phyloP scores from a whole-genome alignment of 805 yeast genomes.

The Nakazawaea molendinolei region DNA sequence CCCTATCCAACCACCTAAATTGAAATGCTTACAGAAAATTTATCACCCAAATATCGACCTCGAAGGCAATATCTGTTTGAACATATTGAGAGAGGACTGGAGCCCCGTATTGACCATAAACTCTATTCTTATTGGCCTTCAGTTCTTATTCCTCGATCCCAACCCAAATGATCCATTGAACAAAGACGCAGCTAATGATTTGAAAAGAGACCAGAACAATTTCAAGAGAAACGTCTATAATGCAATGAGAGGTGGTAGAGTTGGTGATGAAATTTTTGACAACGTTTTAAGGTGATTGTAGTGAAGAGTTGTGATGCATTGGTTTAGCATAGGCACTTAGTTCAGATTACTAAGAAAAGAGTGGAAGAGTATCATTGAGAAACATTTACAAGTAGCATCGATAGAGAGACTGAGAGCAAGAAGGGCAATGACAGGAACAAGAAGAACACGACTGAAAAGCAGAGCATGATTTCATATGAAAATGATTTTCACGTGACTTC shows the following conservation, averaged over 20 bases:
- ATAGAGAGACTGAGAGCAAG: too few relatives aligned
- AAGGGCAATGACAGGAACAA: too few relatives aligned
- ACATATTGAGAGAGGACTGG: slow-evolving; percentile 94
- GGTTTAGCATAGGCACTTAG: too few relatives aligned
- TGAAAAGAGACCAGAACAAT: slow-evolving; percentile 34
- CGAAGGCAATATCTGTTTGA: slow-evolving; percentile 87
- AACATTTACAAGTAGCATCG: too few relatives aligned
- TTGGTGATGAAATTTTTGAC: slow-evolving; percentile 58
- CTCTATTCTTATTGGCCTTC: slow-evolving; percentile 75
- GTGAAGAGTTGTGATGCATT: too few relatives aligned
- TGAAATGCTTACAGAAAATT: slow-evolving; percentile 60
- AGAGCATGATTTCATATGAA: too few relatives aligned
- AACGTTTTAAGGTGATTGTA: too few relatives aligned
- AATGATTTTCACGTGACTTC: too few relatives aligned
- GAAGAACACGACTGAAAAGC: too few relatives aligned
- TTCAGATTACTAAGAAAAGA: too few relatives aligned
- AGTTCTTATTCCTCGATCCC: slow-evolving; percentile 83
- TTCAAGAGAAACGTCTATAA: slow-evolving; percentile 52
- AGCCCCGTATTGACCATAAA: slow-evolving; percentile 83
- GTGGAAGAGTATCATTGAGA: too few relatives aligned
- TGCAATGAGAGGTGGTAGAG: slow-evolving; percentile 69
- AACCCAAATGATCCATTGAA: slow-evolving; percentile 90
- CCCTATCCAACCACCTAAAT: slow-evolving; percentile 92
- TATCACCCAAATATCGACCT: slow-evolving; percentile 93
- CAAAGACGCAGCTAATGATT: slow-evolving; percentile 73